These are phyloP conservation scores for Glycine latifolia DNA, from an alignment of 306 rosid genomes.

Conservation along the genomic window DNA sequence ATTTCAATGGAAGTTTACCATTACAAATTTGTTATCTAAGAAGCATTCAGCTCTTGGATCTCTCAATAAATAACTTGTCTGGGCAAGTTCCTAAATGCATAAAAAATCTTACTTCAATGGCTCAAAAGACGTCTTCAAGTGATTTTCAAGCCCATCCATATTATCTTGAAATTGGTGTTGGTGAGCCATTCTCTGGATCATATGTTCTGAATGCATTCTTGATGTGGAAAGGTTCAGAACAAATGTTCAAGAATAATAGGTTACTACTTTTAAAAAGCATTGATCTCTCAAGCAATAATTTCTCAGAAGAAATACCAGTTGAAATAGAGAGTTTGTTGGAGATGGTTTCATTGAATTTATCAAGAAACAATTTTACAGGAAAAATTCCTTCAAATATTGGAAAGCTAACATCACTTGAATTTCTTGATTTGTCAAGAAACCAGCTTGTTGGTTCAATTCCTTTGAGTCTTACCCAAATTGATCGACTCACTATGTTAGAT, in stretches of 20 bases:
- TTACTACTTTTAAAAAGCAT: neutral
- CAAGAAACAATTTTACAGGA: constrained; percentile 33
- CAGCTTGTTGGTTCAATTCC: neutral
- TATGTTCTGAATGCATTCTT: neutral
- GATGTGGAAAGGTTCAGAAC: constrained; percentile 43
- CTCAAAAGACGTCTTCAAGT: neutral
- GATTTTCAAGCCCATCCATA: neutral
- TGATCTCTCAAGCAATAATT: neutral
- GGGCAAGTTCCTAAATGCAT: neutral
- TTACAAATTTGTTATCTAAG: neutral
- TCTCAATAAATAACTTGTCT: neutral
- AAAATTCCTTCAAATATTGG: neutral
- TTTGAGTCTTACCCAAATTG: constrained; percentile 2
- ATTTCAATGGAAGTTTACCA: constrained; percentile 10
- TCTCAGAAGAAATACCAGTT: constrained; percentile 1
- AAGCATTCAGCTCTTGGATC: neutral
- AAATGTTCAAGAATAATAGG: neutral
- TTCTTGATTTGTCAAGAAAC: neutral
- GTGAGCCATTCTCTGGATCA: too few species aligned
- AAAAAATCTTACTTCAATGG: neutral
- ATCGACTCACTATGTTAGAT: neutral
- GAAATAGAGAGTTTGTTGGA: constrained; percentile 10
- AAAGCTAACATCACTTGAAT: neutral
- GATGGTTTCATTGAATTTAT: constrained; percentile 39
- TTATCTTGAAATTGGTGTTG: too few species aligned